A percentile compares a stretch with the other conserved stretches of the same genome.
Conservation (phyloP, 208 protist species). For the Leishmania gerbilli region DNA sequence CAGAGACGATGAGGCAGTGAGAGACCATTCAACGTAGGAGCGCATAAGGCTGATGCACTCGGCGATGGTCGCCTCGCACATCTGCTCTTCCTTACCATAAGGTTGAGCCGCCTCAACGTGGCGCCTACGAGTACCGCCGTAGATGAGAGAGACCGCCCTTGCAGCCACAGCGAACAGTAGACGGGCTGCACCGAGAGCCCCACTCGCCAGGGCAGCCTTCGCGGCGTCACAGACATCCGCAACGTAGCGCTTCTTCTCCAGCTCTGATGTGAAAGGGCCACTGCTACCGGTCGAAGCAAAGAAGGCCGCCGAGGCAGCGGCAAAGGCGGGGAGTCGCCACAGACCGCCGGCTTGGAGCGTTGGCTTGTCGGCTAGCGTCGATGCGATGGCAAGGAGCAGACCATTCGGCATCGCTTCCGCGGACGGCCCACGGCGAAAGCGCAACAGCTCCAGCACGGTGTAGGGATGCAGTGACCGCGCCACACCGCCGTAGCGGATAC, state of each 20-base stretch:
- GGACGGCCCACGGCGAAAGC: background rate
- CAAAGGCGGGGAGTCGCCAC: constrained; percentile 33
- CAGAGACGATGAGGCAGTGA: constrained; percentile 53
- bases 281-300: constrained; percentile 12
- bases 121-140: constrained; percentile 23
- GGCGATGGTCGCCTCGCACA: constrained; percentile 26
- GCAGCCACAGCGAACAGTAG: constrained; percentile 66
- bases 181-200: constrained; percentile 51
- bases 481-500: constrained; percentile 55
- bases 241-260: constrained; percentile 46
- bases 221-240: constrained; percentile 44
- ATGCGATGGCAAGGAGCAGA: constrained; percentile 39
- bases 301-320: constrained; percentile 18
- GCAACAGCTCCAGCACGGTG: constrained; percentile 50
- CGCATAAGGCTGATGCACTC: constrained; percentile 45
- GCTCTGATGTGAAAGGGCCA: background rate
- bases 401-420: constrained; percentile 1
- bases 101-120: background rate
- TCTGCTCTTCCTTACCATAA: constrained; percentile 20
- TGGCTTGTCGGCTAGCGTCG: constrained; percentile 46
- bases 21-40: constrained; percentile 67
- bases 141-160: constrained; percentile 38
- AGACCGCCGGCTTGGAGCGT: constrained; percentile 47
- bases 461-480: constrained; percentile 72
- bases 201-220: constrained; percentile 51